A percentile compares a stretch with the other conserved stretches of the same genome.
Conservation (phyloP, 2,329 filamentous ascomycete species). For the Tympanopsis confertula region DNA sequence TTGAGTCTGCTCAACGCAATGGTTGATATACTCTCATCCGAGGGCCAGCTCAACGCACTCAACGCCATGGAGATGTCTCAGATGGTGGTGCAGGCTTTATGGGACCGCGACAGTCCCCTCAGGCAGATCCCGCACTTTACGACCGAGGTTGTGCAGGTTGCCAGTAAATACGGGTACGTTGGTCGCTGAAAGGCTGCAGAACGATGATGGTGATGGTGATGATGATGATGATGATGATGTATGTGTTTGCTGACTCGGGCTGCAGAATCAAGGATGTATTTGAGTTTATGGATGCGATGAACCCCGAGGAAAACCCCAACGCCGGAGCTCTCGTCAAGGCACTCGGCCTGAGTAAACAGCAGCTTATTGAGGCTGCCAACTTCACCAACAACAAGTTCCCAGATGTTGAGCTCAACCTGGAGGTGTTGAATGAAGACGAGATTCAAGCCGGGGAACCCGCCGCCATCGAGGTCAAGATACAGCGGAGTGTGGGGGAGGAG, state of each 20-base stretch:
- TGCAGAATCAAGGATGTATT: slow-evolving; percentile 79
- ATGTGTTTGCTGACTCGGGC: slow-evolving; percentile 15
- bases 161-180: slow-evolving; percentile 64
- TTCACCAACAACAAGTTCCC: slow-evolving; percentile 97
- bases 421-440: slow-evolving; percentile 69
- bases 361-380: slow-evolving; percentile 77
- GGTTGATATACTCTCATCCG: slow-evolving; percentile 89
- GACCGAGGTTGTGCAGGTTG: slow-evolving; percentile 69
- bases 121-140: slow-evolving; percentile 97
- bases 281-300: slow-evolving; percentile 98
- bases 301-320: slow-evolving; percentile 79
- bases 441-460: slow-evolving; percentile 72
- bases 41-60: slow-evolving; percentile 94
- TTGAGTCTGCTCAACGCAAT: slow-evolving; percentile 80
- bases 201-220: background rate
- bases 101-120: slow-evolving; percentile 91
- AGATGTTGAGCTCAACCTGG: slow-evolving; percentile 82
- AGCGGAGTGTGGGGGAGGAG: slow-evolving; percentile 65
- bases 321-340: slow-evolving; percentile 68
- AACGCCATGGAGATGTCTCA: slow-evolving; percentile 98
- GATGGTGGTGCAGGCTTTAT: slow-evolving; percentile 98
- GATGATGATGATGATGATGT: slow-evolving; percentile 15
- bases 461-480: slow-evolving; percentile 73
- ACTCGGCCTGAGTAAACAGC: slow-evolving; percentile 67
- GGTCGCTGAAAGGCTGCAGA: background rate